Evolutionary conservation across 176 grass and related monocot genomes (phyloP), one percentile per base, ranked within the genome.

Genomic region (Aechmea fasciata): DNA sequence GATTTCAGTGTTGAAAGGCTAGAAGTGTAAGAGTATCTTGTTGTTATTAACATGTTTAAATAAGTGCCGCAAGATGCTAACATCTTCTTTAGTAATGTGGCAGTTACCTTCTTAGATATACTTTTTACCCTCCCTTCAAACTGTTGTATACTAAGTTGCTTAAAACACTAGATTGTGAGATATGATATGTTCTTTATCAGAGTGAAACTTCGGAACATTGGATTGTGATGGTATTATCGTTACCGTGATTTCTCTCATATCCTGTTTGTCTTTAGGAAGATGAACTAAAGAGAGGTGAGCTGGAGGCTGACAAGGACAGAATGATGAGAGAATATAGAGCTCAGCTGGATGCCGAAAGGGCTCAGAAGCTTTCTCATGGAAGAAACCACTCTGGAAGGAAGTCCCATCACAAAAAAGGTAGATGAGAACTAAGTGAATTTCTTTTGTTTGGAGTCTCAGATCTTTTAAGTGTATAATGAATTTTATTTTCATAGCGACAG

Each of bases 301-400:
- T 90, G 66, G 95, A 99, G 73, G 95, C 90, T 49, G 90, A 99
- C 70, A 99, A 99, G 74, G 95, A 94, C 86, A 99, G 83, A 84
- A 99, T 99, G 95, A 99, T 99, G 95, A 99, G 84, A 85, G 90
- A 99, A 63, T 99, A 99, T 71, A 93, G 95, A 76, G 95, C 95
- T 84, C 95, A 99, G 81, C 82, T 99, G 13, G 95, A 99, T 80
- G 89, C 89, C 29, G 95, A 99, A 82, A 92, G 95, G 69, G 90
- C 90, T 71, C 77, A 83, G 71, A 99, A 93, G 78, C 77, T 99
- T 57, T 72, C 72, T 18, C 87, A 67, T 2, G 95, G 95, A 51
- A 88, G 80, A 82, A 87, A 90, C 6, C 67, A 77, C 53, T 85
- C 78, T 3, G 78, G 71, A 47, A 76, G 72, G 73, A 90, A 90